Evolutionary conservation across 2,329 filamentous ascomycete genomes (phyloP).

Genomic region (Pestalotiopsis fici): DNA sequence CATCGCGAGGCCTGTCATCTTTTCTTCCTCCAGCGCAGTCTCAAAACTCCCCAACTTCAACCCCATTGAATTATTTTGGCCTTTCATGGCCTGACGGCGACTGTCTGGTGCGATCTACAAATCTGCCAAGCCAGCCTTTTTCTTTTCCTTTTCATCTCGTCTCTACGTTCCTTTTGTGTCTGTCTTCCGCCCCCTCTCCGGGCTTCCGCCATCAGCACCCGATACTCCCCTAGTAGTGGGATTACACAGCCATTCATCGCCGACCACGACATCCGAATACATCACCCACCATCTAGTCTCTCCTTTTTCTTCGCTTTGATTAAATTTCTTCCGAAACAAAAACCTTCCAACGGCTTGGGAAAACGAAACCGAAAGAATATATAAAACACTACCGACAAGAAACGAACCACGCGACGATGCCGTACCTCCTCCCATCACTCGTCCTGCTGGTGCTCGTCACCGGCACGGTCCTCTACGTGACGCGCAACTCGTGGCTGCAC

Average conservation of each 20-base stretch:
- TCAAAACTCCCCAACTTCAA: background rate
- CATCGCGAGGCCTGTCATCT: background rate
- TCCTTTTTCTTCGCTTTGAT: background rate
- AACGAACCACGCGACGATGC: slow-evolving; percentile 52
- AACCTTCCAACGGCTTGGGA: background rate
- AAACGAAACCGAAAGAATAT: background rate
- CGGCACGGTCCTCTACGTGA: slow-evolving; percentile 79
- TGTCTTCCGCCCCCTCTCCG: background rate
- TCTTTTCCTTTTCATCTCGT: slow-evolving; percentile 1
- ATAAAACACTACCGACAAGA: no score
- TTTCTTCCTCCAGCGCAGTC: background rate
- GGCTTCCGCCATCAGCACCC: background rate
- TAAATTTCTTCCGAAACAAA: background rate
- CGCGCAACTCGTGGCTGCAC: slow-evolving; percentile 75
- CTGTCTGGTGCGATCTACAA: slow-evolving; percentile 8
- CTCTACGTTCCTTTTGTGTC: background rate
- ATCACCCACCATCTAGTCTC: background rate
- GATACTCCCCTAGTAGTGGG: background rate
- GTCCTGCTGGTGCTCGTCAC: slow-evolving; percentile 70
- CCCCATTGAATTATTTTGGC: background rate
- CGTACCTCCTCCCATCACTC: slow-evolving; percentile 78
- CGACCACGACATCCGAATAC: background rate
- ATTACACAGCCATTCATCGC: background rate
- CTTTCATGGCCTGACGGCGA: background rate
- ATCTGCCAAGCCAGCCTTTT: slow-evolving; percentile 3